phyloP scores from a whole-genome alignment of 2,329 filamentous ascomycete genomes.

The Ophiostoma perfectum region DNA sequence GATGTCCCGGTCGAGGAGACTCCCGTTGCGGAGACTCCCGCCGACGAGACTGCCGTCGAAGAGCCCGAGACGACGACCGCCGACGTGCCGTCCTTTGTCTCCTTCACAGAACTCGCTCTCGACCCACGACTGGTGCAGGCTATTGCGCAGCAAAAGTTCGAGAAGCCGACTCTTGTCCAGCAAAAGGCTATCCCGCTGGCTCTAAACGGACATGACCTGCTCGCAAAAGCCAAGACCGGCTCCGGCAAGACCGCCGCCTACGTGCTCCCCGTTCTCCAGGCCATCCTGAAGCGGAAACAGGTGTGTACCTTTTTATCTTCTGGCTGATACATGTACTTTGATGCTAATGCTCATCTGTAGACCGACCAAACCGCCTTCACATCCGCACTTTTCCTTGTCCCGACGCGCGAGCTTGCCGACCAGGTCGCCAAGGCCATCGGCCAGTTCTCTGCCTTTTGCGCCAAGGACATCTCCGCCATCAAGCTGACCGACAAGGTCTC shows the following conservation, averaged over 20 bases:
- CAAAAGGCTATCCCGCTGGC: constrained; percentile 80
- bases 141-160: constrained; percentile 76
- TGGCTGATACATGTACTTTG: not conserved
- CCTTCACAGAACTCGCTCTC: constrained; percentile 72
- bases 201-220: constrained; percentile 79
- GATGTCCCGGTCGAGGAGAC: not conserved
- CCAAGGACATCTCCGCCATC: constrained; percentile 72
- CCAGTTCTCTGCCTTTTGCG: constrained; percentile 73
- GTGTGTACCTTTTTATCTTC: constrained; percentile 23
- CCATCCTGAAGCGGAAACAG: constrained; percentile 69
- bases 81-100: constrained; percentile 8
- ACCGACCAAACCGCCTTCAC: constrained; percentile 51
- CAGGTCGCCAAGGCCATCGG: constrained; percentile 79
- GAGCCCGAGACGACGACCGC: constrained; percentile 21
- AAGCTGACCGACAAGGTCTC: constrained; percentile 90
- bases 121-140: constrained; percentile 83
- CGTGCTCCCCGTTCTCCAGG: constrained; percentile 79
- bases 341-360: constrained; percentile 31
- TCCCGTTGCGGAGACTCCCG: not conserved
- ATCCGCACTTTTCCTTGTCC: constrained; percentile 82
- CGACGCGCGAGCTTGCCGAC: constrained; percentile 87
- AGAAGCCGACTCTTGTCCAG: constrained; percentile 83
- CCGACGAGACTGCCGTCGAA: not conserved
- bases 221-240: constrained; percentile 89
- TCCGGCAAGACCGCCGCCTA: constrained; percentile 98